These are phyloP conservation scores for Rhizopogon rudus DNA, from an alignment of 768 basidiomycete species.

Conservation along the genomic window DNA sequence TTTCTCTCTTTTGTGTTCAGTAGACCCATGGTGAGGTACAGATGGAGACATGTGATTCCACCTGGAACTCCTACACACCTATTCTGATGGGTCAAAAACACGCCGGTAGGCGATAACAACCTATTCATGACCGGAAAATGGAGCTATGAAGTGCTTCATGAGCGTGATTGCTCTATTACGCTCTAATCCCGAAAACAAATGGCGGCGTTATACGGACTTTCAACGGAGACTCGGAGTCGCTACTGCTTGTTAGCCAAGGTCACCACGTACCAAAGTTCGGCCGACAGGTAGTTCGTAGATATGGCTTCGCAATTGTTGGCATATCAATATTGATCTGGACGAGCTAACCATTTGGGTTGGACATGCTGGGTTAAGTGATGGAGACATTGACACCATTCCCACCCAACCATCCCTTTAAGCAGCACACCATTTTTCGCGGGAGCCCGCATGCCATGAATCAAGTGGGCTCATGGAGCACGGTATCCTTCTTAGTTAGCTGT, in stretches of 20 bases:
- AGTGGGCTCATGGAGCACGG: too few species aligned
- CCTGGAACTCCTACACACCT: conserved; percentile 4
- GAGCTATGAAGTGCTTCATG: background rate
- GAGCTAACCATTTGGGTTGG: background rate
- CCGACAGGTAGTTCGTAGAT: background rate
- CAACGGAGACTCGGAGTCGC: background rate
- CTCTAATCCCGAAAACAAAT: conserved; percentile 13
- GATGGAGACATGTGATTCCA: conserved; percentile 43
- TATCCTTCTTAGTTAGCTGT: too few species aligned
- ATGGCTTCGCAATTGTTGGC: background rate
- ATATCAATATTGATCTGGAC: background rate
- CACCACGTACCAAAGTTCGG: background rate
- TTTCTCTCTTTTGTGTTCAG: background rate
- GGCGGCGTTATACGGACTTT: conserved; percentile 11
- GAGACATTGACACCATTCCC: too few species aligned
- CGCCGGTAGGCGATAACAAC: background rate
- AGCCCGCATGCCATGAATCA: too few species aligned
- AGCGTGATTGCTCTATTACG: conserved; percentile 10
- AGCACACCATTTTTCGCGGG: too few species aligned
- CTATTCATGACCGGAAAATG: background rate
- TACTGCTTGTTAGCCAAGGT: background rate
- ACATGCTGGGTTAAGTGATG: too few species aligned
- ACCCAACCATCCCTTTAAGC: too few species aligned
- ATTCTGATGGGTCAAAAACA: background rate
- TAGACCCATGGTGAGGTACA: background rate